phyloP scores from a whole-genome alignment of 345 rosid species.

The Arabis hirsuta region DNA sequence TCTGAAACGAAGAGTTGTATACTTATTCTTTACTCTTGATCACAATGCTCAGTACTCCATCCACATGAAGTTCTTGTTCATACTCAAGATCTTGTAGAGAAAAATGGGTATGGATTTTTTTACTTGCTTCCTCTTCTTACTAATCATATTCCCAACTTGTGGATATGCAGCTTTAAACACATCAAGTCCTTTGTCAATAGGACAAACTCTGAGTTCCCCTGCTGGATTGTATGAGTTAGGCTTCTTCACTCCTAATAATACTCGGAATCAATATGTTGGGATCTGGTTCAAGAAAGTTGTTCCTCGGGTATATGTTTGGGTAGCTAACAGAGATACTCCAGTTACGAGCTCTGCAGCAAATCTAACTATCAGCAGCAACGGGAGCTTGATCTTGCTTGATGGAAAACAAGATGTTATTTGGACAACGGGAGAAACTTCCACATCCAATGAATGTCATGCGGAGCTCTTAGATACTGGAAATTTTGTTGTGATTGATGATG shows the following conservation, averaged over 20 bases:
- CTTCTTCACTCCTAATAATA: conserved; percentile 40
- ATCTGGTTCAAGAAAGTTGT: conserved; percentile 49
- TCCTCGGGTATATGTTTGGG: conserved; percentile 46
- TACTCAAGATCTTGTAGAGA: conserved; percentile 3
- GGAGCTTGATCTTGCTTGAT: conserved; percentile 32
- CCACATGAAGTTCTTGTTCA: conserved; percentile 12
- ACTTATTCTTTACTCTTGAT: neutral
- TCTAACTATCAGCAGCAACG: conserved; percentile 33
- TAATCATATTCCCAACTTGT: conserved; percentile 31
- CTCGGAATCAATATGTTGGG: conserved; percentile 48
- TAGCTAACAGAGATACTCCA: conserved; percentile 36
- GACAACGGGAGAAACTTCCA: conserved; percentile 28
- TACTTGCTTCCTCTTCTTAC: conserved; percentile 1
- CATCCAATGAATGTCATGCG: conserved; percentile 22
- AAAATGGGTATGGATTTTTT: conserved; percentile 18
- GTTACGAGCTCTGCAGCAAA: conserved; percentile 25
- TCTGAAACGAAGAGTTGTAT: neutral
- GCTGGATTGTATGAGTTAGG: conserved; percentile 44
- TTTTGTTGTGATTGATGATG: conserved; percentile 35
- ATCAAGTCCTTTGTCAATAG: conserved; percentile 38
- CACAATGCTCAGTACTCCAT: neutral
- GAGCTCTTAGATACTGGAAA: conserved; percentile 41
- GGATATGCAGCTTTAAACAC: conserved; percentile 32
- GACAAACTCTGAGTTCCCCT: conserved; percentile 42
- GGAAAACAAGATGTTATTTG: conserved; percentile 30